phyloP scores from a whole-genome alignment of 2,329 filamentous ascomycete species.

The Parascedosporium putredinis region DNA sequence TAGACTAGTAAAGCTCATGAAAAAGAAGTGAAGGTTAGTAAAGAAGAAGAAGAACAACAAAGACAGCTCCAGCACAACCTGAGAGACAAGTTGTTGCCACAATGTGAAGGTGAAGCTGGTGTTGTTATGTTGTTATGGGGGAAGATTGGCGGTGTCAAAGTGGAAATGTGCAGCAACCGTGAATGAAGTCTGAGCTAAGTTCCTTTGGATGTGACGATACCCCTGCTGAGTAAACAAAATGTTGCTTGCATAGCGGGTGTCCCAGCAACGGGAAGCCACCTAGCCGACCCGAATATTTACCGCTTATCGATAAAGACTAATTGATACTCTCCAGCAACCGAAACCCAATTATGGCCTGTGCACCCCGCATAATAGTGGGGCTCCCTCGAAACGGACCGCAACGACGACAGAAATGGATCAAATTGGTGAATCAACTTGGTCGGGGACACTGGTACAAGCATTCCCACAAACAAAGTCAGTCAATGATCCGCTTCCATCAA shows the following conservation, averaged over 20 bases:
- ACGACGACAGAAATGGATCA: no score
- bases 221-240: constrained; percentile 11
- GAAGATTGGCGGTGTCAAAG: constrained; percentile 7
- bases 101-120: constrained; percentile 8
- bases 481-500: no score
- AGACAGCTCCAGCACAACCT: not conserved
- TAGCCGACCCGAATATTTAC: not conserved
- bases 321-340: not conserved
- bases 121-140: constrained; percentile 12
- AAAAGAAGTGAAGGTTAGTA: not conserved
- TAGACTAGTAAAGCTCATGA: constrained; percentile 7
- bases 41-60: not conserved
- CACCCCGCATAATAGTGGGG: not conserved
- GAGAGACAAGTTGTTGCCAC: constrained; percentile 6
- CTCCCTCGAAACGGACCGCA: no score
- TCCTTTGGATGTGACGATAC: constrained; percentile 8
- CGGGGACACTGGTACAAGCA: no score
- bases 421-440: no score
- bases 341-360: not conserved
- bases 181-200: constrained; percentile 8
- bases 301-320: constrained; percentile 5
- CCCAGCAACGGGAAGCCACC: constrained; percentile 1
- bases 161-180: not conserved
- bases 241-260: not conserved
- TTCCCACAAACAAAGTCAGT: no score